Conservation (phyloP, 2,329 filamentous ascomycete genomes). For the Aspergillus flavus region DNA sequence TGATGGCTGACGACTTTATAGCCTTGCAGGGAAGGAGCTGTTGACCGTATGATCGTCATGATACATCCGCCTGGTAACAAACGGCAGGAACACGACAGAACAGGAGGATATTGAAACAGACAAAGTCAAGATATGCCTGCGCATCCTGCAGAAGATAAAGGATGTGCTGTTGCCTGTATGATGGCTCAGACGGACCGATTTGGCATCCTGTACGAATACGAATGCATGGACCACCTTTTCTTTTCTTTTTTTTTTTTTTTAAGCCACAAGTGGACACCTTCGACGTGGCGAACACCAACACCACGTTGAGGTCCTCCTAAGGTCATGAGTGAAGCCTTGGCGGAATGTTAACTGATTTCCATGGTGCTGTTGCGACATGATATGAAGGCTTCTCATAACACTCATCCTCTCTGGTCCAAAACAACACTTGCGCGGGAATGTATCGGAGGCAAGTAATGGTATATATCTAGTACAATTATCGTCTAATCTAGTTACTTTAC, state of each 20-base stretch:
- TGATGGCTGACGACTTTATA: not conserved
- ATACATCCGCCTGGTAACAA: not conserved
- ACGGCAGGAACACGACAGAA: not conserved
- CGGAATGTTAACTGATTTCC: too few species aligned
- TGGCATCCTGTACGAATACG: not conserved
- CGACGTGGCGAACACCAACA: not conserved
- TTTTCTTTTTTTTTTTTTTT: not conserved
- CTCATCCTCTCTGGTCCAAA: too few species aligned
- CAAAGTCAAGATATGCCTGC: too few species aligned
- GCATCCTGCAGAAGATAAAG: not conserved
- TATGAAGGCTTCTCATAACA: too few species aligned
- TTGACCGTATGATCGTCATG: not conserved
- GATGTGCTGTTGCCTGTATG: not conserved
- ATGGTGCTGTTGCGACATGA: too few species aligned
- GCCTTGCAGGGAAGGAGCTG: not conserved
- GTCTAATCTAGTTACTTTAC: not conserved
- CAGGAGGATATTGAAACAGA: not conserved
- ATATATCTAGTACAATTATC: not conserved
- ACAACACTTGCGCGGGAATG: too few species aligned
- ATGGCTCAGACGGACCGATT: not conserved
- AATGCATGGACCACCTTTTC: not conserved
- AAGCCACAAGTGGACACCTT: not conserved
- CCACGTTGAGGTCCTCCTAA: not conserved
- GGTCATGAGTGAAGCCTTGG: not conserved
- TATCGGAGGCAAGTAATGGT: too few species aligned